Evolutionary conservation across 2,329 filamentous ascomycete genomes (phyloP), one percentile per base, ranked within the genome.

Genomic region (Chaetomium strumarium): DNA sequence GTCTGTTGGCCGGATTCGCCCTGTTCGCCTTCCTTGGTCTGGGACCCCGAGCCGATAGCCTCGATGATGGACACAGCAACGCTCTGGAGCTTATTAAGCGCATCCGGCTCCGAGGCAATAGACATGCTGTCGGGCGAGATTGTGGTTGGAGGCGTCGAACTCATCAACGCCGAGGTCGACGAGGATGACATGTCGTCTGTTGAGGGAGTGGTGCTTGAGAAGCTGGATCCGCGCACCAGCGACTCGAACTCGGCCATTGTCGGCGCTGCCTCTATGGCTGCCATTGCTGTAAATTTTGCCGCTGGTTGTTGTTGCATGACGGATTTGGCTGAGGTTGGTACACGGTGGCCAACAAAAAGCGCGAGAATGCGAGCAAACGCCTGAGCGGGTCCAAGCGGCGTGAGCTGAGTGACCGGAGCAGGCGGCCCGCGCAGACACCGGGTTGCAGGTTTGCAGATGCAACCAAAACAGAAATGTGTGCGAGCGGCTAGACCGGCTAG

Each of bases 71-170:
- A 48, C 6, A 38, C 46, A 43, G 55, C 47, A 34, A 49, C 39
- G 45, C n/a, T 52, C n/a, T 62, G 59, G 16, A 55, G 55, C 38
- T 66, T 67, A 36, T 55, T 53, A 9, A 53, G 37, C 24, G 34
- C 34, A 19, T 60, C 60, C 5, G 58, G 55, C 17, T 67, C 66
- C 2, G 63, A 67, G 31, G 63, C 62, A 3, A 67, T 58, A 45
- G 63, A 66, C 51, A 64, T 62, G 59, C 60, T 66, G 53, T 68
- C 66, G 30, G 66, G 59, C 8, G 62, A 63, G n/a, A 62, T 53
- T 17, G 59, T 65, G 9, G 66, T 68, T 12, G 65, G 66, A n/a
- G 66, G 66, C 3, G 66, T 68, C 4, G 64, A 65, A 47, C 57
- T 65, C 39, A 63, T 33, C 1, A 65, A 67, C 48, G 60, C 63